phyloP scores from a whole-genome alignment of 192 early-diverging fungal genomes.

The Tieghemiomyces parasiticus region DNA sequence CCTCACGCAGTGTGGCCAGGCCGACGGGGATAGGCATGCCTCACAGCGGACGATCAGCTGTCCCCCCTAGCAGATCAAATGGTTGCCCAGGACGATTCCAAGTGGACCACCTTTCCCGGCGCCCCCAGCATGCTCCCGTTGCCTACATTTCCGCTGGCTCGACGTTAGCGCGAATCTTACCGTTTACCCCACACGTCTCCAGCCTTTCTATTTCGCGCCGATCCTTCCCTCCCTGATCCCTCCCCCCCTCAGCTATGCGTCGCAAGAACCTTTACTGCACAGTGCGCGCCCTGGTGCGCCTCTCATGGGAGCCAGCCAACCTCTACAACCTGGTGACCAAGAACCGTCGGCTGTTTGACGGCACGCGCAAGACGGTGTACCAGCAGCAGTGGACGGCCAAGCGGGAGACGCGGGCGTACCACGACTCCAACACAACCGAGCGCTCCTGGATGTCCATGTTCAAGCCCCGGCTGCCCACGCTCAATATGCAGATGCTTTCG shows the following conservation, averaged over 20 bases:
- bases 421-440: conserved; percentile 83
- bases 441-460: conserved; percentile 62
- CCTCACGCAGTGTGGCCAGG: too few species aligned
- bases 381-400: conserved; percentile 94
- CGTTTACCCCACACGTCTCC: not conserved
- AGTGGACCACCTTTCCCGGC: not conserved
- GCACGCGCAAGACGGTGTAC: conserved; percentile 52
- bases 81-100: not conserved
- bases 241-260: not conserved
- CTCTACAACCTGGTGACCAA: conserved; percentile 65
- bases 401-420: conserved; percentile 82
- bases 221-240: not conserved
- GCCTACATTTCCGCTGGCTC: not conserved
- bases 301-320: conserved; percentile 94
- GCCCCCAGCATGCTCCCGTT: not conserved
- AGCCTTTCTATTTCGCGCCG: not conserved
- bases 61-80: not conserved
- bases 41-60: not conserved
- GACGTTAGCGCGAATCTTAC: not conserved
- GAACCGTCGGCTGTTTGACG: conserved; percentile 16
- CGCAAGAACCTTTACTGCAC: not conserved
- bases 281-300: conserved; percentile 54
- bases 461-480: conserved; percentile 51
- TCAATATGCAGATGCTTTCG: conserved; percentile 27
- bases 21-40: conserved; percentile 39